phyloP scores from a whole-genome alignment of 1,139 yeast genomes.

The Blastobotrys serpentis region DNA sequence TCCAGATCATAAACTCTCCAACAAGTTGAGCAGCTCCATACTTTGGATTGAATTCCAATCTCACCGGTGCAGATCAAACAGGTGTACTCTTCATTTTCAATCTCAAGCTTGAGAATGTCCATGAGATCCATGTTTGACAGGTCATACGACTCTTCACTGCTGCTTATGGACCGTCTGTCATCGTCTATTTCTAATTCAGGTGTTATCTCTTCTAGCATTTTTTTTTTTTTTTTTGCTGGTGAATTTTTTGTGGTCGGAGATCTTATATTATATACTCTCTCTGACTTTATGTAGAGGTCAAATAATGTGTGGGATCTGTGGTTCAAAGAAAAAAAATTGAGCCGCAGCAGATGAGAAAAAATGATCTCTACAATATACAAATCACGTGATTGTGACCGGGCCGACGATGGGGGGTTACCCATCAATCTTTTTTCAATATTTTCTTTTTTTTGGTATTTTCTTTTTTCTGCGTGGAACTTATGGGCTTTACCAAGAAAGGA shows the following conservation, averaged over 20 bases:
- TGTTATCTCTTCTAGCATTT: background rate
- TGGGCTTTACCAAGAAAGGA: too few species aligned
- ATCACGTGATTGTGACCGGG: background rate
- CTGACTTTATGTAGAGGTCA: too few species aligned
- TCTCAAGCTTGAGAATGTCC: constrained; percentile 47
- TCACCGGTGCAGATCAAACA: constrained; percentile 87
- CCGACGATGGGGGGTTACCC: background rate
- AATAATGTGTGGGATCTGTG: too few species aligned
- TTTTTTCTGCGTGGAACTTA: background rate
- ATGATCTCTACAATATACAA: background rate
- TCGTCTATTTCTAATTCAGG: constrained; percentile 8
- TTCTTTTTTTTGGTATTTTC: background rate
- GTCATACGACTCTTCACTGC: constrained; percentile 10
- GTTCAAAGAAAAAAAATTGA: background rate
- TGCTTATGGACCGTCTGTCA: constrained; percentile 6
- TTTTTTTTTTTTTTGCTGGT: constrained; percentile 1
- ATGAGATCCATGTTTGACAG: constrained; percentile 31
- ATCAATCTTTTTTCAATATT: background rate
- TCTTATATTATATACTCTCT: too few species aligned
- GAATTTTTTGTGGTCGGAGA: too few species aligned
- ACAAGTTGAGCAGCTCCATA: constrained; percentile 76
- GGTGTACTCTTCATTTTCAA: constrained; percentile 64
- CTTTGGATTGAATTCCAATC: constrained; percentile 59
- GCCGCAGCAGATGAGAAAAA: too few species aligned
- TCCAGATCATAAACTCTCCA: constrained; percentile 77